These are phyloP conservation scores for Calophaca sinica DNA, from an alignment of 306 rosid species.

Conservation along the genomic window DNA sequence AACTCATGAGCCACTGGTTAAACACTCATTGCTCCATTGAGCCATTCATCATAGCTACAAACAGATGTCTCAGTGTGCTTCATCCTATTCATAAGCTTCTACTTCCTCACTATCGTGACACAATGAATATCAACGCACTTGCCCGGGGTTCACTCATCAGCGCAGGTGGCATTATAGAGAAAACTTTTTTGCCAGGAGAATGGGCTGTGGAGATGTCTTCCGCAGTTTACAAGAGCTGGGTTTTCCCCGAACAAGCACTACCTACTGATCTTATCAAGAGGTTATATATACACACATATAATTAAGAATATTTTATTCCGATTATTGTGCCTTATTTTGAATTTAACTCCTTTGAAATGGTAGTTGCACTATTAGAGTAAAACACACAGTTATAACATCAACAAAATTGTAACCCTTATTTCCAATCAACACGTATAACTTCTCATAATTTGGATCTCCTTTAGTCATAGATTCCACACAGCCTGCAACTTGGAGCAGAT, in stretches of 20 bases:
- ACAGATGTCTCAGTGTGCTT: constrained; percentile 18
- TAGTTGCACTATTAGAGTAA: too few relatives aligned
- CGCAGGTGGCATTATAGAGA: constrained; percentile 19
- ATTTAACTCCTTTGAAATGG: too few relatives aligned
- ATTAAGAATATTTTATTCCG: background rate
- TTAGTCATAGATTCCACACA: too few relatives aligned
- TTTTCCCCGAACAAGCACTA: constrained; percentile 22
- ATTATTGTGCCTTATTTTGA: background rate
- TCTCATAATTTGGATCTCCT: too few relatives aligned
- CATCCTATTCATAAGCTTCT: constrained; percentile 30
- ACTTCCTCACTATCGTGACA: constrained; percentile 27
- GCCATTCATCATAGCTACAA: constrained; percentile 27
- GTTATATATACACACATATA: constrained; percentile 17
- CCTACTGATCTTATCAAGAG: constrained; percentile 32
- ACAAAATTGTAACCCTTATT: too few relatives aligned
- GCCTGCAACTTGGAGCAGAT: too few relatives aligned
- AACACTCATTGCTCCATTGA: constrained; percentile 50
- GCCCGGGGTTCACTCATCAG: constrained; percentile 12
- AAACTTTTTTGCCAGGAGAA: constrained; percentile 11
- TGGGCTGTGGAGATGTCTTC: constrained; percentile 24
- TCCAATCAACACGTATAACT: too few relatives aligned
- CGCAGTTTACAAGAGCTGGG: background rate
- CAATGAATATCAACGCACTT: constrained; percentile 29
- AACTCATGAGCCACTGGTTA: constrained; percentile 48
- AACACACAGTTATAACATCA: too few relatives aligned